Base-by-base conservation (phyloP, 2,329 filamentous ascomycete species). In the Cadophora malorum region DNA sequence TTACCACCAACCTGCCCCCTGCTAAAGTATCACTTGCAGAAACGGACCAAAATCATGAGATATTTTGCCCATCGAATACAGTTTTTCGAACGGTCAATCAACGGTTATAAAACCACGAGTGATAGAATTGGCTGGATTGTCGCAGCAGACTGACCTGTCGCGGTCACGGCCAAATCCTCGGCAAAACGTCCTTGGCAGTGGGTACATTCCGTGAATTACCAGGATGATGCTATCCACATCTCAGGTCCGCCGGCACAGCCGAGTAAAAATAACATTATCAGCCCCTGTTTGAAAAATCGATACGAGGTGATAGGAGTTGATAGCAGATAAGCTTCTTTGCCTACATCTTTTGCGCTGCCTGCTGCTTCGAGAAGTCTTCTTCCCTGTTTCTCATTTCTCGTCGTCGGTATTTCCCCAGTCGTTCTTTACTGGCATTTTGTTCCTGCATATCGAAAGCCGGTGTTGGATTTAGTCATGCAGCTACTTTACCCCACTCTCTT, bases 151-250 rank as follows among this genome's bases (percentile, higher is more conserved):
- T 28, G 28, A 28, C 28, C 28, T 28, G 28, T 28, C 28, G 5
- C 28, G 5, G 28, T 28, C 28, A 28, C 28, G 28, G 52, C 33
- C 4, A n/a, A 6, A 31, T 33, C 52, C n/a, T n/a, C 52, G 52
- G 52, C n/a, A 31, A 1, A 31, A 33, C 16, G 28, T 33, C 52
- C 28, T 33, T 31, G 52, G 12, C 35, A 59, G 56, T 41, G 56
- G 33, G 19, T 16, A 33, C 16, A 55, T 7, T 19, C 25, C 25
- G 33, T 2, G 16, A 12, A n/a, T 10, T 41, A 3, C 56, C 56
- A 59, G 35, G 56, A 59, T 59, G 35, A 59, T 38, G 56, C 35
- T 45, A 41, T 59, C 56, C 56, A 59, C 56, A 59, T 25, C 16
- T 5, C 28, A 25, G 4, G 3, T 25, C n/a, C 14, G n/a, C 16